Percentiles rank a stretch among this genome's conserved stretches.
Conservation (phyloP, 1,284 basidiomycete species). For the Neonothopanus nambi region DNA sequence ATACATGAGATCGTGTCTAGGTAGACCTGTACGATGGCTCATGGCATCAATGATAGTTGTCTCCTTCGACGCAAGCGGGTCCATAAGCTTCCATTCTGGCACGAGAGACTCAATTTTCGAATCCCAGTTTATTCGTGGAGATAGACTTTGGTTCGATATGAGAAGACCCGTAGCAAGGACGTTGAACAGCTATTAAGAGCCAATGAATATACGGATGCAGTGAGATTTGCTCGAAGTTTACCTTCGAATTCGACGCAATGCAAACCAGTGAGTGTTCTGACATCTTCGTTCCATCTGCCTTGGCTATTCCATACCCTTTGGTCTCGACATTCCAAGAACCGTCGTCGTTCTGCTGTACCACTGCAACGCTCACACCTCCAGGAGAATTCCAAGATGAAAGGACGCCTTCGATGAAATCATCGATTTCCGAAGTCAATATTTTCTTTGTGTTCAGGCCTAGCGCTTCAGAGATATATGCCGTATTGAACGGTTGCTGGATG, state of each 20-base stretch:
- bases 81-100: too few species aligned
- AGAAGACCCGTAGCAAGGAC: conserved; percentile 26
- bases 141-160: conserved; percentile 26
- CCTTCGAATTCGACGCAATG: conserved; percentile 18
- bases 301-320: conserved; percentile 17
- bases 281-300: conserved; percentile 14
- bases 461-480: too few species aligned
- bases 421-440: conserved; percentile 18
- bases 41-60: conserved; percentile 27
- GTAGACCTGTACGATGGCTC: conserved; percentile 27
- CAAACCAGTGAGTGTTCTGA: conserved; percentile 13
- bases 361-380: conserved; percentile 22
- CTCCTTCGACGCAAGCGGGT: conserved; percentile 23
- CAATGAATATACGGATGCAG: conserved; percentile 23
- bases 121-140: conserved; percentile 25
- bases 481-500: too few species aligned
- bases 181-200: conserved; percentile 19
- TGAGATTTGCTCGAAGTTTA: too few species aligned
- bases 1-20: conserved; percentile 19
- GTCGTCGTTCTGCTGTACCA: conserved; percentile 19
- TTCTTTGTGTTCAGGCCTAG: too few species aligned
- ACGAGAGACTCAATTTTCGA: conserved; percentile 27
- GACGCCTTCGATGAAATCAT: conserved; percentile 19
- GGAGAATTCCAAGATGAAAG: conserved; percentile 24
- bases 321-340: conserved; percentile 15